Evolutionary conservation across 768 basidiomycete species (phyloP).

Genomic region (Dioszegia hungarica): DNA sequence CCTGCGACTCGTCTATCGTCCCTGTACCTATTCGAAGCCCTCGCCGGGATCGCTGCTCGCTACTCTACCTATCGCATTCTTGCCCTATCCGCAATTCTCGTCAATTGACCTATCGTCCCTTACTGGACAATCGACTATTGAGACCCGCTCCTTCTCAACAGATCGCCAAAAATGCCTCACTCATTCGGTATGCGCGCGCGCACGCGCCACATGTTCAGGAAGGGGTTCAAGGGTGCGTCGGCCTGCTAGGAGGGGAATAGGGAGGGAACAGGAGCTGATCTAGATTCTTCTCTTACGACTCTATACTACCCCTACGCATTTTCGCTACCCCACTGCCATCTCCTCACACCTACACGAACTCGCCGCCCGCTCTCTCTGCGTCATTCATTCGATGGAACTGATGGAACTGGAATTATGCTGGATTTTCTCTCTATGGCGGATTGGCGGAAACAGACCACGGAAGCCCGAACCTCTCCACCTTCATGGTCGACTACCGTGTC

Average conservation of each 20-base stretch:
- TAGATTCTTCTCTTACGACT: background rate
- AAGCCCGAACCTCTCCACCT: constrained; percentile 82
- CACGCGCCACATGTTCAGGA: constrained; percentile 99
- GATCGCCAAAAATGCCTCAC: constrained; percentile 74
- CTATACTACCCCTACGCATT: background rate
- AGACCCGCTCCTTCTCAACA: background rate
- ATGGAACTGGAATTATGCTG: background rate
- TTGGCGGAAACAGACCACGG: constrained; percentile 65
- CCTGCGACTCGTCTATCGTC: too few relatives aligned
- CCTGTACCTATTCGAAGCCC: too few relatives aligned
- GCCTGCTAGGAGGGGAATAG: background rate
- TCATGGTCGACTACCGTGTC: constrained; percentile 84
- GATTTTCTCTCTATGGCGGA: constrained; percentile 1
- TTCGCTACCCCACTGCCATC: background rate
- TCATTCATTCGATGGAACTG: background rate
- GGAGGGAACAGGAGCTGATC: constrained; percentile 15
- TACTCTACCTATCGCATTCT: too few relatives aligned
- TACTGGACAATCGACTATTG: too few relatives aligned
- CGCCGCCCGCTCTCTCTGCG: background rate
- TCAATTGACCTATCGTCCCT: too few relatives aligned
- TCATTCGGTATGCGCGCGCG: constrained; percentile 99
- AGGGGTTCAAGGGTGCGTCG: constrained; percentile 87
- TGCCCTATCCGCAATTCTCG: too few relatives aligned
- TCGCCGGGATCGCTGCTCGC: too few relatives aligned
- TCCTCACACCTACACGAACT: background rate